phyloP scores from a whole-genome alignment of 176 grass and related monocot species.

The Dendrocalamus sinicus region DNA sequence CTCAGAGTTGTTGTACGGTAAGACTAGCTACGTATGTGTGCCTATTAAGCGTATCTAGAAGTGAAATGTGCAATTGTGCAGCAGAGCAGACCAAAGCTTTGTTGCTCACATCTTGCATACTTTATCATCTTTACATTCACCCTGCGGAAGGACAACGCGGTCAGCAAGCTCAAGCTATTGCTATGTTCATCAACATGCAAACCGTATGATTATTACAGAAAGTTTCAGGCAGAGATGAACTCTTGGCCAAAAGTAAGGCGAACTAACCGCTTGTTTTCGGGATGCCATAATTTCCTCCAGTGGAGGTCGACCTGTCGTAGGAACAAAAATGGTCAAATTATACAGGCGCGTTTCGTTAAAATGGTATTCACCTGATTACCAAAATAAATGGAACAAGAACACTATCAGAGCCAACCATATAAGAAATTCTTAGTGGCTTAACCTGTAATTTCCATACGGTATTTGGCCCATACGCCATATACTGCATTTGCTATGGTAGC shows the following conservation, averaged over 20 bases:
- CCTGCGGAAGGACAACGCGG: slow-evolving; percentile 28
- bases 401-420: background rate
- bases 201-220: background rate
- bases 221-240: background rate
- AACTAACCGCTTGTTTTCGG: slow-evolving; percentile 42
- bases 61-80: background rate
- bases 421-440: background rate
- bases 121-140: slow-evolving; percentile 69
- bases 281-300: slow-evolving; percentile 66
- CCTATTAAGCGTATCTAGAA: slow-evolving; percentile 13
- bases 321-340: background rate
- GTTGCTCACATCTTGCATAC: slow-evolving; percentile 63
- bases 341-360: background rate
- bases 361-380: background rate
- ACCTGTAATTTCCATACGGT: slow-evolving; percentile 96
- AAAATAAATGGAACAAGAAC: slow-evolving; percentile 9
- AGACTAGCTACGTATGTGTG: slow-evolving; percentile 11
- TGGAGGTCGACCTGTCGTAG: slow-evolving; percentile 71
- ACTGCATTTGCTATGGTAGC: slow-evolving; percentile 83
- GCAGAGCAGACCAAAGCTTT: background rate
- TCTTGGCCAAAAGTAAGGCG: background rate
- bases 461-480: slow-evolving; percentile 92
- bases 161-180: background rate
- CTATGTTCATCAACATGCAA: background rate
- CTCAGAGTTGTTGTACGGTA: background rate